Conservation (phyloP, 2,329 filamentous ascomycete genomes). For the Colletotrichum salicis region DNA sequence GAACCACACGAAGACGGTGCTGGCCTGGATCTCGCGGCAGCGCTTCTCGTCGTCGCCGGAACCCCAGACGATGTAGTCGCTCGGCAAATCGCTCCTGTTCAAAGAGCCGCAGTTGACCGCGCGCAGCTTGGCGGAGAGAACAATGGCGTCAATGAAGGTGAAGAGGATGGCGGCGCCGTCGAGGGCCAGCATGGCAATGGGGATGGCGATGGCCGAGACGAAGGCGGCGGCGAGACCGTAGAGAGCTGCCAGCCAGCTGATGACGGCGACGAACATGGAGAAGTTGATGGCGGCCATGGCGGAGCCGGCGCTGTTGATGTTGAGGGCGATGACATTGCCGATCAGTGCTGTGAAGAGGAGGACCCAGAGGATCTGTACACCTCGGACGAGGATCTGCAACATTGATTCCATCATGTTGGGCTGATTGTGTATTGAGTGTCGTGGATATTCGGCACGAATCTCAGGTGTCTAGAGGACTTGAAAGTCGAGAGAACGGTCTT, state of each 20-base stretch:
- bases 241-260: conserved; percentile 73
- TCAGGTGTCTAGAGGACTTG: not conserved
- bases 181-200: conserved; percentile 63
- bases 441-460: not conserved
- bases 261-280: conserved; percentile 75
- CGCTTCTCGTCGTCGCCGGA: conserved; percentile 69
- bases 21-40: conserved; percentile 80
- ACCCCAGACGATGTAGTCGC: conserved; percentile 71
- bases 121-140: conserved; percentile 75
- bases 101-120: conserved; percentile 71
- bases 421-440: not conserved
- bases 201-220: conserved; percentile 62
- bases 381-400: conserved; percentile 59
- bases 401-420: conserved; percentile 49
- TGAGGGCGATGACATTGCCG: conserved; percentile 67
- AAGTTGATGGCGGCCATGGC: conserved; percentile 66
- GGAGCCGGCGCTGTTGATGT: conserved; percentile 54
- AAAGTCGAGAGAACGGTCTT: not conserved
- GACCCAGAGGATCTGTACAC: conserved; percentile 61
- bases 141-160: conserved; percentile 76
- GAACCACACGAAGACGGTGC: conserved; percentile 83
- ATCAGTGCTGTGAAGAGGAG: conserved; percentile 66
- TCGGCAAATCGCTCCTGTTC: conserved; percentile 41
- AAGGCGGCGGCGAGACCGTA: conserved; percentile 69
- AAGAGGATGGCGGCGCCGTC: conserved; percentile 73